phyloP scores from a whole-genome alignment of 768 basidiomycete species.

The Kwoniella dejecticola region DNA sequence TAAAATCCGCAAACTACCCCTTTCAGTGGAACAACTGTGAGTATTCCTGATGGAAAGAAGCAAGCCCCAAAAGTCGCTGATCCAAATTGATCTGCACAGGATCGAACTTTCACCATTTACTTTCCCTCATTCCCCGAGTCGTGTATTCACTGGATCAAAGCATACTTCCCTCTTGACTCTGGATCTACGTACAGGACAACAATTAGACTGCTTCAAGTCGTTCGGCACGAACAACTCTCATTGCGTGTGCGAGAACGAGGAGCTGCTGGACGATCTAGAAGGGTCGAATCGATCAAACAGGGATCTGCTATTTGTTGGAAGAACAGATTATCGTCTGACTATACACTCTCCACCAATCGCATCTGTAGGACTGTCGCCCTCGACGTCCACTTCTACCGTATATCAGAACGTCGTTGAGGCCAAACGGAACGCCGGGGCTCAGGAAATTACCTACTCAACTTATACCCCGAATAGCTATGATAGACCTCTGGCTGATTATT shows the following conservation, averaged over 20 bases:
- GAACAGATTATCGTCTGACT: constrained; percentile 82
- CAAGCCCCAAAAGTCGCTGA: neutral
- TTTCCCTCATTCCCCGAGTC: constrained; percentile 67
- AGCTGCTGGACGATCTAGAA: constrained; percentile 64
- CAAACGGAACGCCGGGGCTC: constrained; percentile 51
- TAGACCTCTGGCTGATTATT: constrained; percentile 68
- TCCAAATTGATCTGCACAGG: constrained; percentile 16
- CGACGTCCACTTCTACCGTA: constrained; percentile 45
- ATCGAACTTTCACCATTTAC: constrained; percentile 85
- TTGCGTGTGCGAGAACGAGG: constrained; percentile 43
- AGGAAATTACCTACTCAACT: constrained; percentile 84
- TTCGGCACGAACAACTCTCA: constrained; percentile 34
- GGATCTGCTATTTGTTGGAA: constrained; percentile 63
- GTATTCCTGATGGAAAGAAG: constrained; percentile 10
- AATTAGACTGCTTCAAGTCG: constrained; percentile 48
- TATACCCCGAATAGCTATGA: constrained; percentile 93
- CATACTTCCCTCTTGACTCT: constrained; percentile 69
- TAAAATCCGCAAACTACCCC: constrained; percentile 77
- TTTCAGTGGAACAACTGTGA: constrained; percentile 81
- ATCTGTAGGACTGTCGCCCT: constrained; percentile 56
- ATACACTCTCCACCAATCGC: constrained; percentile 67
- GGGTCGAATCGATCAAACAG: constrained; percentile 58
- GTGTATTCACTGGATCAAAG: constrained; percentile 86
- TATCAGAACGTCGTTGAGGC: constrained; percentile 14
- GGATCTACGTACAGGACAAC: constrained; percentile 56